Evolutionary conservation across 2,329 filamentous ascomycete genomes (phyloP), one percentile per base, ranked within the genome.

Genomic region (Eutypa lata): DNA sequence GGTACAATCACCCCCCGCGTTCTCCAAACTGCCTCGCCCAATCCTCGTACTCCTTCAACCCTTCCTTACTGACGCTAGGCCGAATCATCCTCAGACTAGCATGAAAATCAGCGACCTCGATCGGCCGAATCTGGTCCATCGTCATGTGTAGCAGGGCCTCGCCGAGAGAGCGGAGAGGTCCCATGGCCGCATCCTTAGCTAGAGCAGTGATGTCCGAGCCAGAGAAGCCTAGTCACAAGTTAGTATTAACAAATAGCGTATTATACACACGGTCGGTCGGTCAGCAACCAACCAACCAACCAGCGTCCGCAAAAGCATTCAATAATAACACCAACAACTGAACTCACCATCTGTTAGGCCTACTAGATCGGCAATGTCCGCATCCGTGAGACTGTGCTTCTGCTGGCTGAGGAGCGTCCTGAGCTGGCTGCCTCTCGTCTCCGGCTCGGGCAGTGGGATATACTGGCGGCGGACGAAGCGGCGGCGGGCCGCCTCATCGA

Each of bases 101-200:
- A 64, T 89, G 76, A 62, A 99, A 99, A 68, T 99, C 94, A 38
- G 78, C 68, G 51, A 96, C 82, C 50, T 82, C 81, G 55, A 99
- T 97, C 1, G 92, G 87, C 13, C 92, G 81, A 61, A 99, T 97
- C 61, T 97, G 85, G 56, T 99, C 94, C 82, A 94, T 96, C 0
- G 88, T 89, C 79, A 95, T 97, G 59, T 90, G 86, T 33, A 99
- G 78, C 28, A 99, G 75, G 40, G 89, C 90, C 68, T 97, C 94
- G 24, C 94, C 94, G 2, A 97, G 77, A 50, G 91, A 93, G 31
- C 94, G 84, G 13, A 99, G 76, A 0, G 94, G 94, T 0, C 94
- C 93, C 94, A 99, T 99, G 2, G 94, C 94, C 8, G 94, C 94
- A 68, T 99, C 94, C 72, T 99, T 99, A 7, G 94, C 94, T 8